Evolutionary conservation across 805 yeast species (phyloP), one percentile per base, ranked within the genome.

Genomic region (Maudiozyma pseudohumilis): DNA sequence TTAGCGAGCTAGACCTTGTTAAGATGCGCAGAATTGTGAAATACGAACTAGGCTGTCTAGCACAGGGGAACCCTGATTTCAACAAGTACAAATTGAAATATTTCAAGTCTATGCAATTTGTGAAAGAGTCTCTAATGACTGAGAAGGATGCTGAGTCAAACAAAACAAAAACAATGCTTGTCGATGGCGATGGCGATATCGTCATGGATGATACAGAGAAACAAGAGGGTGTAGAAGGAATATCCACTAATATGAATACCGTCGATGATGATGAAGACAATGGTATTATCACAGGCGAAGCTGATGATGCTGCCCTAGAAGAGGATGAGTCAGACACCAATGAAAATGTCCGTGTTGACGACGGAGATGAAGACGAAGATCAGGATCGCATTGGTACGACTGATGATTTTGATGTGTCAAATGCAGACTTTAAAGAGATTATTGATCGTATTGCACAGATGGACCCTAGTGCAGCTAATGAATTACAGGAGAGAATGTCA

Each of bases 21-120:
- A 75, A 77, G 21, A 61, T 86, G 3, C 69, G 96, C 48, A 66
- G 77, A 35, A 69, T 88, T 15, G 69, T 86, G 41, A 69, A 85
- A 47, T 80, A 81, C 49, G 87, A 86, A 54, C 60, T 87, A 39
- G 72, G 72, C 16, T 72, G 77, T 42, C 58, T 82, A 33, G 74
- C 72, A 13, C 59, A 71, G 59, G 60, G 63, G 69, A 74, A 45
- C 64, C 65, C 51, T 55, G 67, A 25, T 47, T 77, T 42, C 69
- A 71, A 45, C 50, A 53, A 34, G 58, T 46, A 32, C 65, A 63
- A 50, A 59, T 67, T 50, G 45, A 44, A 60, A 48, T 47, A 60
- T 35, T 40, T 55, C 40, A 60, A 63, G 10, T 68, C 68, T 39
- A 66, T 80, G 42, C 63, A 60, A 7, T 67, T 56, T 21, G 63